Base-by-base conservation (phyloP, 495 filamentous ascomycete genomes). In the Talaromyces ruber region DNA sequence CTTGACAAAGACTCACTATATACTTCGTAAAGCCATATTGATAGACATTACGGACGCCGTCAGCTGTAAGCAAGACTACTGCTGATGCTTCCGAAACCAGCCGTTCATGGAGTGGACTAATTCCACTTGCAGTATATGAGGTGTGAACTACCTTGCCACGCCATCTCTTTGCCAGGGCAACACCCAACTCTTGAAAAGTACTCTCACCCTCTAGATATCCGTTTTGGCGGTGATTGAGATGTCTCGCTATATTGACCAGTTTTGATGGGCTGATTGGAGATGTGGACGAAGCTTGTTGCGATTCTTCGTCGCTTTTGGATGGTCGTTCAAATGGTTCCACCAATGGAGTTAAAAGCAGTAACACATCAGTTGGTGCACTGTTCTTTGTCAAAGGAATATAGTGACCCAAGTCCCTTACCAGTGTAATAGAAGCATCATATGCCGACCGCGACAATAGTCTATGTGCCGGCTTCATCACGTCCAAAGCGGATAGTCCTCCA, bases 1-100 rank as follows among this genome's bases (percentile, higher is more conserved):
- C 39, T 28, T 59, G 58, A 29, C 58, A 59, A 14, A 59, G 34
- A 47, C 58, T 59, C 32, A 50, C 34, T 21, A 59, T 59, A 30
- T 59, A 59, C 28, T 59, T 59, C 22, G 37, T 50, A 29, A 59
- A 59, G 11, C 58, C 58, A 26, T 59, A 59, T 26, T 59, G 58
- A 47, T 59, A 59, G 12, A 59, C 58, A 59, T 59, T 59, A 45
- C 58, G 58, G 11, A 59, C 58, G 6, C 58, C 58, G 16, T 59
- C 58, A 43, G 58, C 58, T 30, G 58, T 59, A 43, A 59, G 34
- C 39, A 59, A 29, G 39, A 59, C 39, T 28, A 59, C 58, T 12
- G 39, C 58, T 7, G 58, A 37, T 24, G 58, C 58, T 30, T 59
- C 58, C 16, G 58, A 59, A 7, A 59, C 58, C 25, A 59, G 26